Evolutionary conservation across 352 stramenopile genomes (phyloP), one percentile per base, ranked within the genome.

Genomic region (Halophytophthora polymorphica): DNA sequence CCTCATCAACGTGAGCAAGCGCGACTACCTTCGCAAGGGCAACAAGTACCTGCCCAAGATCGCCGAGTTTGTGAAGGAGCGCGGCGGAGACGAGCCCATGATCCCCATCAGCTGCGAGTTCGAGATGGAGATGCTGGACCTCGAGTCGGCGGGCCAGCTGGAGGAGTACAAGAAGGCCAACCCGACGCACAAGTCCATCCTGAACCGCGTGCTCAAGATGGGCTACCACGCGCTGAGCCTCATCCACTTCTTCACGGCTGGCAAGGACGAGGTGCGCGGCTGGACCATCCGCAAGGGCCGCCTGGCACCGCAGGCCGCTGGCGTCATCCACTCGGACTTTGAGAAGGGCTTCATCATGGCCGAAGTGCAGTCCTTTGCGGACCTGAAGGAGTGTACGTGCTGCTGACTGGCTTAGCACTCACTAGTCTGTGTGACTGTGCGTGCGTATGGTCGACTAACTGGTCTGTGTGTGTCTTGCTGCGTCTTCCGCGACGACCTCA

Each of bases 281-380:
- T 99, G 98, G 98, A 99, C 97, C 14, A 98, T 99, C 53, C 97
- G 97, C 58, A 97, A 98, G 76, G 96, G 96, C 39, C 94, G 89
- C 46, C 47, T 96, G 60, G 97, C 97, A 76, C 97, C 96, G 10
- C 96, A 99, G 71, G 97, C 97, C 45, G 97, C 97, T 36, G 97
- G 96, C 67, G 94, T 98, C 10, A 99, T 99, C 80, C 97, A 99
- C 79, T 96, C 92, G 35, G 97, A 99, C 73, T 99, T 99, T 61
- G 97, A 99, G 82, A 93, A 98, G 70, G 97, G 97, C 50, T 99
- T 99, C 71, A 99, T 99, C 68, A 96, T 91, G 69, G 95, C 95
- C 23, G 86, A 96, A 79, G 83, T 93, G 8, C 81, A 92, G 68
- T 61, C 82, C 11, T 96, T 93, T 54, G 81, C 81, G n/a, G 85